Evolutionary conservation across 352 stramenopile species (phyloP).

Genomic region (Discostella stelligera): DNA sequence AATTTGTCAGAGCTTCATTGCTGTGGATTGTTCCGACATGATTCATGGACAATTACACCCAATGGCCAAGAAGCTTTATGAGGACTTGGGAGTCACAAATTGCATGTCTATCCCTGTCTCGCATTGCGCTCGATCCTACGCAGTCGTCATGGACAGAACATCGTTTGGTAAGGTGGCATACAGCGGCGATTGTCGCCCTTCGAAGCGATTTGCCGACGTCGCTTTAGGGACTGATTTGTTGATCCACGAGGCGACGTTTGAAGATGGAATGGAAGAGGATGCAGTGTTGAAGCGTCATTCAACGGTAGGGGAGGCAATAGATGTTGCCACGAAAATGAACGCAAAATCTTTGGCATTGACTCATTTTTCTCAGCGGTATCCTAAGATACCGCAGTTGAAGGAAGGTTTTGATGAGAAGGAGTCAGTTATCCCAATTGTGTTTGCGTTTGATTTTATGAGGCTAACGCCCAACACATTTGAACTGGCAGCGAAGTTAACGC

Average conservation of each 20-base stretch:
- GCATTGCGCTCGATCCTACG: constrained; percentile 90
- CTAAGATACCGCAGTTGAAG: constrained; percentile 73
- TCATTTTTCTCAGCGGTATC: constrained; percentile 93
- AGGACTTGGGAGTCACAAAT: constrained; percentile 62
- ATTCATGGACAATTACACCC: constrained; percentile 36
- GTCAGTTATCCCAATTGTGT: constrained; percentile 47
- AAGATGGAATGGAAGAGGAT: constrained; percentile 90
- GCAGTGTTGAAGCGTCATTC: constrained; percentile 92
- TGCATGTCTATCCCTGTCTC: constrained; percentile 74
- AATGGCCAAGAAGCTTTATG: constrained; percentile 46
- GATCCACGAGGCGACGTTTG: constrained; percentile 98
- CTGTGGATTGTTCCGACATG: constrained; percentile 87
- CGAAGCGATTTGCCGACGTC: constrained; percentile 70
- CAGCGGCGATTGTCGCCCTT: constrained; percentile 93
- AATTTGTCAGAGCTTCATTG: constrained; percentile 85
- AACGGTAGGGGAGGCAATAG: constrained; percentile 90
- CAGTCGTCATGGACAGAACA: constrained; percentile 84
- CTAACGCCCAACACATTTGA: constrained; percentile 46
- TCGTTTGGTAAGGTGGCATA: constrained; percentile 88
- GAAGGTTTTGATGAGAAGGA: constrained; percentile 11
- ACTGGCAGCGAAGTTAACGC: constrained; percentile 59
- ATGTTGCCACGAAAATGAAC: constrained; percentile 84
- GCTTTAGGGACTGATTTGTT: constrained; percentile 84
- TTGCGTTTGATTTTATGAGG: constrained; percentile 82
- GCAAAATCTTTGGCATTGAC: constrained; percentile 89